These are phyloP conservation scores for Termitomyces bulborhizus DNA, from an alignment of 768 basidiomycete genomes.

Conservation along the genomic window DNA sequence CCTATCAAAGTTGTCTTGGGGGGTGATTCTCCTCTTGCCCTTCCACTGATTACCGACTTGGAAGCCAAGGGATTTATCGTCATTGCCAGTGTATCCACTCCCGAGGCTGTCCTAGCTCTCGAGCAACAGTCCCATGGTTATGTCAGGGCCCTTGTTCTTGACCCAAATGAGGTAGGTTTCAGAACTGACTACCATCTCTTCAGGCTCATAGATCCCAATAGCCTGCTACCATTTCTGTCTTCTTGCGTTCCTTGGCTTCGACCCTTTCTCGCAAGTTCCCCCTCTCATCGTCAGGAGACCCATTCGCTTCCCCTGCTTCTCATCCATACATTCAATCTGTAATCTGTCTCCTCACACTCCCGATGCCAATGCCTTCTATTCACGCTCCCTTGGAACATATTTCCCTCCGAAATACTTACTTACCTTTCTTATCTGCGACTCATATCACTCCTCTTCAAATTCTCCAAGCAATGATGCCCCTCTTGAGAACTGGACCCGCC, in stretches of 20 bases:
- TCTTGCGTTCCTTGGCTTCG: constrained; percentile 76
- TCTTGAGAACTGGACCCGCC: constrained; percentile 63
- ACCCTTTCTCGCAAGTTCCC: constrained; percentile 82
- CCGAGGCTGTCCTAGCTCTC: constrained; percentile 56
- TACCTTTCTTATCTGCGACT: constrained; percentile 66
- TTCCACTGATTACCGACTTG: constrained; percentile 67
- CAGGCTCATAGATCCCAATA: constrained; percentile 18
- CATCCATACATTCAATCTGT: constrained; percentile 73
- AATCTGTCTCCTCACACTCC: constrained; percentile 67
- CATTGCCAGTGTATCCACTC: constrained; percentile 68
- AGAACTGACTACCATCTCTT: neutral
- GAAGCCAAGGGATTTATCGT: constrained; percentile 81
- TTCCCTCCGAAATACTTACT: constrained; percentile 53
- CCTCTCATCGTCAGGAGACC: constrained; percentile 72
- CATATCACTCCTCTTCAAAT: constrained; percentile 75
- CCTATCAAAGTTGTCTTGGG: constrained; percentile 29
- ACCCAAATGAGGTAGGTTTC: constrained; percentile 62
- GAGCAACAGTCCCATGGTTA: constrained; percentile 69
- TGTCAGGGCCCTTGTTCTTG: constrained; percentile 75
- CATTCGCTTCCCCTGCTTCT: constrained; percentile 59
- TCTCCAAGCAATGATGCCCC: constrained; percentile 70
- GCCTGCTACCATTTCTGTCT: constrained; percentile 68
- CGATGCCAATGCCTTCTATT: constrained; percentile 29
- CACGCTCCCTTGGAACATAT: constrained; percentile 68
- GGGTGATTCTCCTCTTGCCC: constrained; percentile 66